Evolutionary conservation across 1,284 basidiomycete genomes (phyloP).

Genomic region (Coniophora puteana): DNA sequence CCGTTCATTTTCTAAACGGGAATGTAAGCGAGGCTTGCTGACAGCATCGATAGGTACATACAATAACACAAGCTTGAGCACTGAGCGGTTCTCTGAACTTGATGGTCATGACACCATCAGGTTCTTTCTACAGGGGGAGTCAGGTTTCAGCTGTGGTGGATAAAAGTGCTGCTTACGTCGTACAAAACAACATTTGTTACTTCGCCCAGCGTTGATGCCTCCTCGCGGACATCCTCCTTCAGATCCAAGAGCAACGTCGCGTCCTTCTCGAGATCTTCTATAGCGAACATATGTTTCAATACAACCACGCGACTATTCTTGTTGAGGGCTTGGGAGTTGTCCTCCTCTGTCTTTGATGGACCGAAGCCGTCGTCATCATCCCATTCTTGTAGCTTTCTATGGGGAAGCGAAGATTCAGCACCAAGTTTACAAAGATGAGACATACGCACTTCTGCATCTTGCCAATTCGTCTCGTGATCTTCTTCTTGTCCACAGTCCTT

Average conservation of each 20-base stretch:
- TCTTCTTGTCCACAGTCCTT: conserved; percentile 78
- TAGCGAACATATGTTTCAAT: conserved; percentile 92
- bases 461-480: conserved; percentile 73
- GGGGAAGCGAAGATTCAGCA: not conserved
- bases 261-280: conserved; percentile 86
- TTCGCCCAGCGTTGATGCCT: conserved; percentile 88
- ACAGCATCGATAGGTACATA: conserved; percentile 35
- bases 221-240: conserved; percentile 95
- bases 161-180: conserved; percentile 63
- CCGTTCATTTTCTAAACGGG: conserved; percentile 87
- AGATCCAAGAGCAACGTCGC: conserved; percentile 86
- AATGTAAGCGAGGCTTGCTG: not conserved
- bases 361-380: conserved; percentile 83
- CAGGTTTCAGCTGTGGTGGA: conserved; percentile 6
- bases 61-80: conserved; percentile 86
- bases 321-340: conserved; percentile 40
- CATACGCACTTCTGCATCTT: conserved; percentile 83
- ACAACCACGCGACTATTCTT: conserved; percentile 82
- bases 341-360: conserved; percentile 55
- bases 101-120: conserved; percentile 94
- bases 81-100: conserved; percentile 89
- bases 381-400: conserved; percentile 83
- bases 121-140: conserved; percentile 65
- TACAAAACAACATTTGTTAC: conserved; percentile 97
- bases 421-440: not conserved